Evolutionary conservation across 495 filamentous ascomycete genomes (phyloP).

Genomic region (Trichoderma parareesei): DNA sequence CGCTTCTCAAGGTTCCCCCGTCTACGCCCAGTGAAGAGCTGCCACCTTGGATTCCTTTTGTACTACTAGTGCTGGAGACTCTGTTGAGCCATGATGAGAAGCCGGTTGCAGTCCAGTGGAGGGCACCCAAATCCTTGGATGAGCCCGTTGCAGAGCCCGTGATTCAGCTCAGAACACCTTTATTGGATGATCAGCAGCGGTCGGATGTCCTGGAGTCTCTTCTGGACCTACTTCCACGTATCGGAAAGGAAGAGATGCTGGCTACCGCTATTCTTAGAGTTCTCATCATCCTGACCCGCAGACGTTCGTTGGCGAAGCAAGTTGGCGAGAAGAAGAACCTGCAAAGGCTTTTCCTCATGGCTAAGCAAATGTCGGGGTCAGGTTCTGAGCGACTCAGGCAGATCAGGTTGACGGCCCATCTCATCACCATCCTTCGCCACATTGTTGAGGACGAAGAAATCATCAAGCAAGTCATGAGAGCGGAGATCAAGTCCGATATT

Average conservation of each 20-base stretch:
- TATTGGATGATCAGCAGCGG: slow-evolving; percentile 59
- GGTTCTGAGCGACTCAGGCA: slow-evolving; percentile 69
- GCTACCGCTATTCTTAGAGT: slow-evolving; percentile 77
- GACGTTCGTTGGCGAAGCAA: slow-evolving; percentile 60
- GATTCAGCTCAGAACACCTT: slow-evolving; percentile 52
- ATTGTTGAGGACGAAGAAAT: slow-evolving; percentile 90
- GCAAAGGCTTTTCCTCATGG: slow-evolving; percentile 85
- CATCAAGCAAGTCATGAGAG: slow-evolving; percentile 84
- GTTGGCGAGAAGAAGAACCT: slow-evolving; percentile 84
- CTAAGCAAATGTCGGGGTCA: slow-evolving; percentile 76
- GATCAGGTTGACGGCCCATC: slow-evolving; percentile 42
- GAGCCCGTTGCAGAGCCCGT: slow-evolving; percentile 46
- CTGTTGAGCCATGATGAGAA: slow-evolving; percentile 80
- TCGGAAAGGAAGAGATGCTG: slow-evolving; percentile 78
- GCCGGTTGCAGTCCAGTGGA: slow-evolving; percentile 68
- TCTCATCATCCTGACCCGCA: slow-evolving; percentile 82
- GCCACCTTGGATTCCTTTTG: slow-evolving; percentile 85
- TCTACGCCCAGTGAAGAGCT: slow-evolving; percentile 61
- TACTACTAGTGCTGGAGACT: slow-evolving; percentile 84
- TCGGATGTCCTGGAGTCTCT: slow-evolving; percentile 62
- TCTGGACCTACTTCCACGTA: slow-evolving; percentile 70
- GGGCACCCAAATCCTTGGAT: slow-evolving; percentile 48
- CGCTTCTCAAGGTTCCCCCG: slow-evolving; percentile 69
- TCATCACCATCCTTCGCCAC: slow-evolving; percentile 85
- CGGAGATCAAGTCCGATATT: slow-evolving; percentile 74